Percentiles rank a stretch among this genome's conserved stretches.
Conservation (phyloP, 2,329 filamentous ascomycete genomes). For the Phyllachora maydis region DNA sequence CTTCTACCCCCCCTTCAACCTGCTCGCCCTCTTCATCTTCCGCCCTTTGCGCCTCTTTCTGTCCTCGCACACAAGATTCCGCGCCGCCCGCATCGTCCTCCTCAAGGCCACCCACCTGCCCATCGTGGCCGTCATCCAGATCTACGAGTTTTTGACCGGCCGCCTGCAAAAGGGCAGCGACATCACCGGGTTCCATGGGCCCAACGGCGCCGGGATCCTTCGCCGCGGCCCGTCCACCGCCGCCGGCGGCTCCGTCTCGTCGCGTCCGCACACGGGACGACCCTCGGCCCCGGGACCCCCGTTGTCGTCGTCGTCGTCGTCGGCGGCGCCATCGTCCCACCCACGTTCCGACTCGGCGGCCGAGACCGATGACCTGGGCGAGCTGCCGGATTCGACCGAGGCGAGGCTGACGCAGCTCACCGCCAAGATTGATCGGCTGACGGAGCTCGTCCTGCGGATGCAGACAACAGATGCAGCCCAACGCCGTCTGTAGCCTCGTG, state of each 20-base stretch:
- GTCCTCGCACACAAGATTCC: conserved; percentile 39
- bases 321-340: background rate
- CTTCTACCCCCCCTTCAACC: conserved; percentile 53
- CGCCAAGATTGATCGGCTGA: conserved; percentile 36
- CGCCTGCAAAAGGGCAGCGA: conserved; percentile 15
- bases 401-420: conserved; percentile 31
- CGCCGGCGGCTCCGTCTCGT: background rate
- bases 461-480: too few species aligned
- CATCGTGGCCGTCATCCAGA: conserved; percentile 45
- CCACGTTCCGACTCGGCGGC: conserved; percentile 1
- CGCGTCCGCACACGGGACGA: background rate
- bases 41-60: conserved; percentile 52
- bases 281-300: background rate
- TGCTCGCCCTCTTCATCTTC: conserved; percentile 51
- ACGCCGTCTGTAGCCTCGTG: too few species aligned
- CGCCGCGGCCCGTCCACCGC: conserved; percentile 9
- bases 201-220: conserved; percentile 9
- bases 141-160: conserved; percentile 36
- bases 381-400: conserved; percentile 16
- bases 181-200: conserved; percentile 27
- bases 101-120: conserved; percentile 44
- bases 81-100: conserved; percentile 37
- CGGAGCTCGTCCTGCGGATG: conserved; percentile 26
- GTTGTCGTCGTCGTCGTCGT: background rate
- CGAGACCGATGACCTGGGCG: conserved; percentile 7